Percentiles rank a stretch among this genome's conserved stretches.
phyloP scores from a whole-genome alignment of 352 stramenopile genomes.

The Globisporangium okanoganense region DNA sequence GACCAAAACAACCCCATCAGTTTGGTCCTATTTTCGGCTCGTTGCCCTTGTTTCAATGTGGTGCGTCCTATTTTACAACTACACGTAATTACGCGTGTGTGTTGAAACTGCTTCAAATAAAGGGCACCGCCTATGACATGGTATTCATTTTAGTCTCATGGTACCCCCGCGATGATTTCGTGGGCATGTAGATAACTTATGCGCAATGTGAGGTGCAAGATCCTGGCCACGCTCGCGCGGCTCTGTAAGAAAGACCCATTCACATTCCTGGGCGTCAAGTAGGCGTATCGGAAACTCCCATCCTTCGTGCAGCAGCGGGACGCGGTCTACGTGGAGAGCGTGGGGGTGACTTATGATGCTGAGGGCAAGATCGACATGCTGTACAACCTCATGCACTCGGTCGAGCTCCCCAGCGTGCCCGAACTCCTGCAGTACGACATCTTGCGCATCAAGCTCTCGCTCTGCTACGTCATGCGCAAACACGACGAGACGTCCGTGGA shows the following conservation, averaged over 20 bases:
- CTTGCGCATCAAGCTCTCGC: conserved; percentile 28
- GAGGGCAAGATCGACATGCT: conserved; percentile 8
- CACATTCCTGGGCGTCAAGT: conserved; percentile 41
- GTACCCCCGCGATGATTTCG: too few species aligned
- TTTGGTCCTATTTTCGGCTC: too few species aligned
- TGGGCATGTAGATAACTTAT: too few species aligned
- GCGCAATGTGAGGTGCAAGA: too few species aligned
- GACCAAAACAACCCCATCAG: too few species aligned
- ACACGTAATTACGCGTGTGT: too few species aligned
- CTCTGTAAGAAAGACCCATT: conserved; percentile 31
- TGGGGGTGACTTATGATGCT: neutral
- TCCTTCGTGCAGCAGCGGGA: conserved; percentile 30
- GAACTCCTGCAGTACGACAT: conserved; percentile 31
- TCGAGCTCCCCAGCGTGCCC: conserved; percentile 30
- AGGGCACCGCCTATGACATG: too few species aligned
- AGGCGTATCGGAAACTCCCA: conserved; percentile 23
- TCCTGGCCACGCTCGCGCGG: conserved; percentile 31
- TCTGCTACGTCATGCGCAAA: conserved; percentile 38
- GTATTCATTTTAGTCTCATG: too few species aligned
- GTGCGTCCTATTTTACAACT: too few species aligned
- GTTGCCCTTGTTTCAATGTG: too few species aligned
- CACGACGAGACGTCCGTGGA: conserved; percentile 23
- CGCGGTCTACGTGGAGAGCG: conserved; percentile 34
- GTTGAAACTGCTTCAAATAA: too few species aligned
- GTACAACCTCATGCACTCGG: conserved; percentile 33